These are phyloP conservation scores for Syzygium syzygioides DNA, from an alignment of 441 rosid species.

Conservation along the genomic window DNA sequence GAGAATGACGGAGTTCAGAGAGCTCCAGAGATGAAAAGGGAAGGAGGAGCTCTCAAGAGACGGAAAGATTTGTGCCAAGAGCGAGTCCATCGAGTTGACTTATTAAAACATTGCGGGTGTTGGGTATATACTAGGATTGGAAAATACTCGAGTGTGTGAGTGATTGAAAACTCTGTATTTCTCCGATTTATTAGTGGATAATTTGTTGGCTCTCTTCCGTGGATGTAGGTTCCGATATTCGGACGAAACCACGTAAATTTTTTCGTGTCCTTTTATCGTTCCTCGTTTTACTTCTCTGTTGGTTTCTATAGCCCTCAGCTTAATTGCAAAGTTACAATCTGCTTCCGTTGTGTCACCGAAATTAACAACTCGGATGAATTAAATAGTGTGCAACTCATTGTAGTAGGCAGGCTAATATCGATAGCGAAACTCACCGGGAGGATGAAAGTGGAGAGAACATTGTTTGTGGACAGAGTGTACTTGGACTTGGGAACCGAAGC, in stretches of 20 bases:
- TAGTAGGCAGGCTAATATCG: neutral
- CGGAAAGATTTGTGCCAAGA: neutral
- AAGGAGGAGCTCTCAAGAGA: too few relatives aligned
- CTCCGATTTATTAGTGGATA: neutral
- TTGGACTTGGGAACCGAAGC: conserved; percentile 2
- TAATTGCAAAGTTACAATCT: neutral
- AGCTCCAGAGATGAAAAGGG: too few relatives aligned
- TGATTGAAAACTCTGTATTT: too few relatives aligned
- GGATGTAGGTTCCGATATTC: too few relatives aligned
- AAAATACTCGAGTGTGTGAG: too few relatives aligned
- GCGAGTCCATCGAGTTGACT: neutral
- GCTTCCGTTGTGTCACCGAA: too few relatives aligned
- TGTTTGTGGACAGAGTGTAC: neutral
- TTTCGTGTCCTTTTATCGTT: neutral
- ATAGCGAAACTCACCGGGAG: neutral
- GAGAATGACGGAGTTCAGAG: too few relatives aligned
- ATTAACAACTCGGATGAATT: neutral
- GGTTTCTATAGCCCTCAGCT: neutral
- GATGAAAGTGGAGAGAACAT: neutral
- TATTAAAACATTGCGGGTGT: neutral
- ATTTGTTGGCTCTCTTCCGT: too few relatives aligned
- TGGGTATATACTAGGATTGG: neutral
- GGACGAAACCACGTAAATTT: neutral
- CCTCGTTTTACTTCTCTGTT: too few relatives aligned
- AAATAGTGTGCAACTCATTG: neutral